Evolutionary conservation across 305 asterid species (phyloP).

Genomic region (Nicotiana rustica): DNA sequence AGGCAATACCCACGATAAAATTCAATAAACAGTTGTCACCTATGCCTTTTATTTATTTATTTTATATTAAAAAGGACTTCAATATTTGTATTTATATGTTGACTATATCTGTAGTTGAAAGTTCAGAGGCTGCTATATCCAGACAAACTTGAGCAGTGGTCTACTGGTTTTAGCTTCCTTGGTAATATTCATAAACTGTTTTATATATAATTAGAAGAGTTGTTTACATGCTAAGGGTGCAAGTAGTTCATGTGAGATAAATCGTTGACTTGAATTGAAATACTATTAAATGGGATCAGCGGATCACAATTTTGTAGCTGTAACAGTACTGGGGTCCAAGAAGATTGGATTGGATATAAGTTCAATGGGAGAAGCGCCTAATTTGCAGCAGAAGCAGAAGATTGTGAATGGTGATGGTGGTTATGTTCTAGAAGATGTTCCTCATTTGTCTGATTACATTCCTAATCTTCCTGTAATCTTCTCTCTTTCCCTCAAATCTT

Average conservation of each 20-base stretch:
- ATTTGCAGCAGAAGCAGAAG: slow-evolving; percentile 59
- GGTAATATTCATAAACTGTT: too few relatives aligned
- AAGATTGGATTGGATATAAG: not conserved
- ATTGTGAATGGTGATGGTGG: slow-evolving; percentile 63
- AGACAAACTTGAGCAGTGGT: not conserved
- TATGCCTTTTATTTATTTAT: not conserved
- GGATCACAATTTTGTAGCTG: slow-evolving; percentile 24
- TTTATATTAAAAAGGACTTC: not conserved
- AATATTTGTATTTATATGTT: not conserved
- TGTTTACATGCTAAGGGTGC: not conserved
- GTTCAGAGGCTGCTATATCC: slow-evolving; percentile 6
- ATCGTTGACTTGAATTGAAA: not conserved
- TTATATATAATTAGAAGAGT: not conserved
- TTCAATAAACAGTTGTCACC: slow-evolving; percentile 26
- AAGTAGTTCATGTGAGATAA: slow-evolving; percentile 10
- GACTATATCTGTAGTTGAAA: slow-evolving; percentile 7
- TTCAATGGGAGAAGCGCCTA: slow-evolving; percentile 48
- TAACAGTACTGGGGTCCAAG: not conserved
- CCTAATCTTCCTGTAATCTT: slow-evolving; percentile 65
- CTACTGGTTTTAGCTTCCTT: not conserved
- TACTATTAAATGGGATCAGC: slow-evolving; percentile 13
- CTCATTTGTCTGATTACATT: slow-evolving; percentile 81
- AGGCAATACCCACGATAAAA: slow-evolving; percentile 11
- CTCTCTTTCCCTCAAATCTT: not conserved
- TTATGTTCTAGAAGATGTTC: slow-evolving; percentile 82